Base-by-base conservation (phyloP, 2,329 filamentous ascomycete species). In the Magnaporthales sp. region DNA sequence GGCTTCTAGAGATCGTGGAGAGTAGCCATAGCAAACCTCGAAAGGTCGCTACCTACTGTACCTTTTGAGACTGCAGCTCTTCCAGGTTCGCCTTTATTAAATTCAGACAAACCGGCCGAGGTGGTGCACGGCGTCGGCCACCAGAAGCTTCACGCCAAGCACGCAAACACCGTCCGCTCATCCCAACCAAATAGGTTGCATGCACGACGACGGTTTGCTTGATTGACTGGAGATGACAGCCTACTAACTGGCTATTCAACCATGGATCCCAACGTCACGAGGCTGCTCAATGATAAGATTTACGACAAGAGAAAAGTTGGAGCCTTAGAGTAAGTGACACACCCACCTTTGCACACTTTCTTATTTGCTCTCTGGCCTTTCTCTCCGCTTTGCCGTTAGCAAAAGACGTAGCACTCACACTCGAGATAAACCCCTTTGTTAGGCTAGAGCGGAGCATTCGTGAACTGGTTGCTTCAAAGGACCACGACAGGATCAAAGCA, bases 221-320 rank as follows among this genome's bases (percentile, higher is more conserved):
- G 63, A 24, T 58, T 54, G 22, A 32, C 63, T 22, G 32, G 63
- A 56, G 19, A 38, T 54, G 22, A 46, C 19, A 27, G 6, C 5
- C 8, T 38, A 54, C 66, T 61, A 66, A 74, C 15, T 51, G 38
- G 38, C 38, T 51, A 19, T n/a, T 74, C 54, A 29, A 46, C 67
- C 73, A 97, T 98, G 93, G 94, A 98, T 82, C 83, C 86, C 74
- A 89, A 89, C 76, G 92, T 97, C 76, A 92, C 96, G 79, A 91
- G 94, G 73, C 86, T 93, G 71, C 84, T 99, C 76, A 96, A 96
- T 77, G 95, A 99, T 81, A 99, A 97, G 86, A 89, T 98, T 75
- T 99, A 99, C 78, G 95, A 99, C 77, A 97, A 96, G 83, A 88
- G 96, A 76, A 99, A 99, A 80, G 89, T 93, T 74, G 95, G 95